Conservation (phyloP, 2,329 filamentous ascomycete genomes). For the Colletotrichum sp. region DNA sequence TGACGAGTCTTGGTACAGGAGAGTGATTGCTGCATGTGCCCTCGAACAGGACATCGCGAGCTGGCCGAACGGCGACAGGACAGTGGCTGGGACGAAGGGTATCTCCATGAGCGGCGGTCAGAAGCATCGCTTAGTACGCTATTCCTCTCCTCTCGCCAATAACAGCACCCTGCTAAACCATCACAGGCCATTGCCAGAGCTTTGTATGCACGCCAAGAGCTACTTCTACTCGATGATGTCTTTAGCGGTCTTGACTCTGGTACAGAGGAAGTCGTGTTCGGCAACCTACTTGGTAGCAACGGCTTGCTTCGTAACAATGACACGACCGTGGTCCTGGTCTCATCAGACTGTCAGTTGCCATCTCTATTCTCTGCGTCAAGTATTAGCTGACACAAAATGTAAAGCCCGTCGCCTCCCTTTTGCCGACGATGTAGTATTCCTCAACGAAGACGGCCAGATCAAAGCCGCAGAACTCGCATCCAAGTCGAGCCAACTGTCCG, state of each 20-base stretch:
- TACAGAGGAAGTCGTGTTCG: conserved; percentile 28
- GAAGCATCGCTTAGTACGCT: conserved; percentile 31
- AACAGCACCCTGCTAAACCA: background rate
- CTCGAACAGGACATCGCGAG: conserved; percentile 32
- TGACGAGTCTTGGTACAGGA: conserved; percentile 34
- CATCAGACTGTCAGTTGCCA: conserved; percentile 12
- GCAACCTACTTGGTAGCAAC: conserved; percentile 25
- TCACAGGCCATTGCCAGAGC: conserved; percentile 31
- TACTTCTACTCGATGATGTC: conserved; percentile 34
- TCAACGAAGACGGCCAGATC: background rate
- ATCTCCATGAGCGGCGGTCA: conserved; percentile 43
- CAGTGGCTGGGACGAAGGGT: conserved; percentile 38
- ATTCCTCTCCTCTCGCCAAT: accelerated
- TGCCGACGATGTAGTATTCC: conserved; percentile 5
- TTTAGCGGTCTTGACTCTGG: conserved; percentile 35
- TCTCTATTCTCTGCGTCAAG: accelerated
- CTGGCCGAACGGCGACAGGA: conserved; percentile 36
- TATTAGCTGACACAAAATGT: background rate
- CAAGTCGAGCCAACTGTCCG: background rate
- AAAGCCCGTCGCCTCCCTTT: conserved; percentile 21
- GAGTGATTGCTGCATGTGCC: conserved; percentile 38
- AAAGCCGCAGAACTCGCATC: background rate
- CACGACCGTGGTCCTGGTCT: conserved; percentile 23
- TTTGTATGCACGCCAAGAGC: conserved; percentile 28
- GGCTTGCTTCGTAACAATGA: conserved; percentile 26